Evolutionary conservation across 2,329 filamentous ascomycete species (phyloP).

Genomic region (Pseudocercospora fijiensis): DNA sequence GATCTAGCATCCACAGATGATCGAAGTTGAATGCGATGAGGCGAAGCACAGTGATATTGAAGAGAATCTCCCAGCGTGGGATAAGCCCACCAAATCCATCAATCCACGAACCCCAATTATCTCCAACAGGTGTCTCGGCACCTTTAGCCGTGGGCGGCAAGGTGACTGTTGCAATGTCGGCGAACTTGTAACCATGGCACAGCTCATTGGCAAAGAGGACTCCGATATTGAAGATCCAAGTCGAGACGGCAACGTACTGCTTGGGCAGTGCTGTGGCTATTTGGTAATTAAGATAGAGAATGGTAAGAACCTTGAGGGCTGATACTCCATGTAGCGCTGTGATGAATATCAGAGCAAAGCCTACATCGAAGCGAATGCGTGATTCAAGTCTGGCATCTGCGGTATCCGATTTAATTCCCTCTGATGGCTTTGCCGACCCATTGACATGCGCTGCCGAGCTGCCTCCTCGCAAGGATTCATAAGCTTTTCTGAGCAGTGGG

Average conservation of each 20-base stretch:
- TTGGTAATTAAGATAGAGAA: constrained; percentile 78
- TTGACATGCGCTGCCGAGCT: neutral
- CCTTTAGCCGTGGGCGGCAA: constrained; percentile 43
- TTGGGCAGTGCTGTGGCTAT: constrained; percentile 72
- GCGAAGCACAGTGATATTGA: constrained; percentile 90
- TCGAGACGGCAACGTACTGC: constrained; percentile 67
- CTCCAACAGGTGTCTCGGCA: constrained; percentile 36
- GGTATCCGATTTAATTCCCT: constrained; percentile 44
- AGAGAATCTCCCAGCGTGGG: constrained; percentile 90
- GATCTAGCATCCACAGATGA: constrained; percentile 85
- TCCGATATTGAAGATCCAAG: constrained; percentile 86
- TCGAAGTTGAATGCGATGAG: constrained; percentile 97
- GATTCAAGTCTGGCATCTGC: constrained; percentile 58
- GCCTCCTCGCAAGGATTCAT: constrained; percentile 53
- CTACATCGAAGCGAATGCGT: constrained; percentile 77
- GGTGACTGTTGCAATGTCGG: constrained; percentile 58
- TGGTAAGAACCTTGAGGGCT: constrained; percentile 73
- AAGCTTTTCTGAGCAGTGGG: constrained; percentile 71
- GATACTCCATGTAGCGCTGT: constrained; percentile 81
- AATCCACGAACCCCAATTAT: constrained; percentile 66
- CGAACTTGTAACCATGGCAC: constrained; percentile 71
- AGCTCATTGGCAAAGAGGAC: constrained; percentile 90
- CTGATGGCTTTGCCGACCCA: constrained; percentile 3
- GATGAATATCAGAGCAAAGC: constrained; percentile 78
- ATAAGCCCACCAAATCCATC: constrained; percentile 83